phyloP scores from a whole-genome alignment of 1,284 basidiomycete genomes.

The Clitocybe nebularis region DNA sequence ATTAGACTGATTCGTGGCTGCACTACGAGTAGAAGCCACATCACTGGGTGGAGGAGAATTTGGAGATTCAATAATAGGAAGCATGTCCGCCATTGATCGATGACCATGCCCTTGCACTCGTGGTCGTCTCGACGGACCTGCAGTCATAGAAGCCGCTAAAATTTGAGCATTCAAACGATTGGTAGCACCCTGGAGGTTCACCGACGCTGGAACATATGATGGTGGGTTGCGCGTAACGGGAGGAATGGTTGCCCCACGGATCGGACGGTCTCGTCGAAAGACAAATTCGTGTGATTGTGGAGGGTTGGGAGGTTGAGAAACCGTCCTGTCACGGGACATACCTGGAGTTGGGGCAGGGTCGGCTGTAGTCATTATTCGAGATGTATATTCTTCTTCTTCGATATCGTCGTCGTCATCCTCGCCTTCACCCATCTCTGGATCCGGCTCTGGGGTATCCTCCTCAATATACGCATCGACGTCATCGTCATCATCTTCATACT shows the following conservation, averaged over 20 bases:
- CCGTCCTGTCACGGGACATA: slow-evolving; percentile 16
- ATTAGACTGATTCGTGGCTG: slow-evolving; percentile 49
- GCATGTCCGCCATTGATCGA: slow-evolving; percentile 44
- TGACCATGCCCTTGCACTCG: slow-evolving; percentile 26
- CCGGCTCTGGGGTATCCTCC: slow-evolving; percentile 43
- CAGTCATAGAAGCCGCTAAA: slow-evolving; percentile 22
- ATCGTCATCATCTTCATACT: slow-evolving; percentile 69
- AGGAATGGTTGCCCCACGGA: slow-evolving; percentile 26
- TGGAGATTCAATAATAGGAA: slow-evolving; percentile 60
- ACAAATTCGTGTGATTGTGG: slow-evolving; percentile 28
- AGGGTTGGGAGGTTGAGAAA: slow-evolving; percentile 14
- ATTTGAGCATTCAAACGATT: slow-evolving; percentile 30
- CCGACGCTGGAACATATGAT: slow-evolving; percentile 21
- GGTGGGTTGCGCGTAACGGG: slow-evolving; percentile 9
- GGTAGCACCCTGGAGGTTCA: slow-evolving; percentile 27
- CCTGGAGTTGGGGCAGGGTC: slow-evolving; percentile 26
- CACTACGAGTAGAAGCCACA: slow-evolving; percentile 50
- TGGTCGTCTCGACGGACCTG: slow-evolving; percentile 29
- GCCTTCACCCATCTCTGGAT: slow-evolving; percentile 41
- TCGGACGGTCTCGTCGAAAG: slow-evolving; percentile 28
- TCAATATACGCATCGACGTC: slow-evolving; percentile 49
- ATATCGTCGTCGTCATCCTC: slow-evolving; percentile 35
- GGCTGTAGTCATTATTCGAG: slow-evolving; percentile 23
- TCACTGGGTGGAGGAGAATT: slow-evolving; percentile 59
- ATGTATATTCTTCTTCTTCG: slow-evolving; percentile 19